Evolutionary conservation across 2,329 filamentous ascomycete species (phyloP), one percentile per base, ranked within the genome.

Genomic region (Ceratocystis cubensis): DNA sequence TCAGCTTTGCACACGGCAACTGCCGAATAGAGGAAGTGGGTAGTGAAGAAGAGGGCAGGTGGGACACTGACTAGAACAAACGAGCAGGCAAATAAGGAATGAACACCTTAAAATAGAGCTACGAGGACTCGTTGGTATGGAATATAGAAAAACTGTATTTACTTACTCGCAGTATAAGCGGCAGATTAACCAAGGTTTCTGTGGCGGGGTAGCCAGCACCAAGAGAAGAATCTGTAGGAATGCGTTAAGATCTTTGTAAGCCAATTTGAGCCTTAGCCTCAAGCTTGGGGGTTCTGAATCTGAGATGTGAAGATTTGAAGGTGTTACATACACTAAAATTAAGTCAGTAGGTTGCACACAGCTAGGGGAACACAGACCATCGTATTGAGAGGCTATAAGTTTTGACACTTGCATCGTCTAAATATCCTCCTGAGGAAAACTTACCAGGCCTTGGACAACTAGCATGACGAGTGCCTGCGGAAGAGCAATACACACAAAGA

Each of bases 401-500:
- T 17, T 46, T 61, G 22, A 13, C 13, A 46, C 20, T 50, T 20
- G 48, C 22, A 25, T 25, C 13, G 20, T 48, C 67, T 59, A 50
- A 45, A n/a, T 33, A 22, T 64, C 1, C 30, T 44, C 20, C 7
- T 15, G 1, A 8, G 20, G 22, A 6, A 59, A 63, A 71, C 73
- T 71, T 69, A 75, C 74, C 25, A 73, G 22, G 15, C 72, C 73
- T 66, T 75, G 72, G 17, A 74, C 72, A 6, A 72, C 56, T 33
- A 75, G 57, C 71, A 74, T 73, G 30, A 66, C 69, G 17, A 75
- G 57, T 33, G 69, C 71, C 66, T 72, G 73, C 22, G 74, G 74
- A 69, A 75, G 57, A 13, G 75, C 71, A 41, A 73, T 28, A 1
- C 75, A 57, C 59, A 76, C 75, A n/a, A 77, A 70, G 66, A 72